Conservation (phyloP, 768 basidiomycete genomes). For the Boletus edulis region DNA sequence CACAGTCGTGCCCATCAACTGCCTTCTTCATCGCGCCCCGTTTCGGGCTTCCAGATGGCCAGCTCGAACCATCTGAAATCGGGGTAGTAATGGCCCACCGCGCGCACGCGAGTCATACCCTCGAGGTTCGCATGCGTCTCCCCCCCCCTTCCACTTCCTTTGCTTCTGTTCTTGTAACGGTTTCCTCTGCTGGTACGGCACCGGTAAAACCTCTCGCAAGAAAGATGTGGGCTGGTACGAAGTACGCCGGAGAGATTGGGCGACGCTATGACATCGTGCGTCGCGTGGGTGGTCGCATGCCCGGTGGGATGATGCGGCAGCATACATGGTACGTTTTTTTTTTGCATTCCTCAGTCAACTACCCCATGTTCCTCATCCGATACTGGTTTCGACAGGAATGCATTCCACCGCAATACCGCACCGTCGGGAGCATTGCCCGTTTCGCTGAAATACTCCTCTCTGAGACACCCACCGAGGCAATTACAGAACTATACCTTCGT, state of each 20-base stretch:
- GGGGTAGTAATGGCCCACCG: conserved; percentile 59
- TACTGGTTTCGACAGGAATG: conserved; percentile 52
- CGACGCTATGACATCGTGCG: conserved; percentile 15
- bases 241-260: conserved; percentile 54
- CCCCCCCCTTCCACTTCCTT: conserved; percentile 16
- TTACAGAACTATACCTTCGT: conserved; percentile 8
- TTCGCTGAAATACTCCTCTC: conserved; percentile 41
- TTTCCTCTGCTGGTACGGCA: conserved; percentile 38
- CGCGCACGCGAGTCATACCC: conserved; percentile 37
- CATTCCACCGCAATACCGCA: conserved; percentile 56
- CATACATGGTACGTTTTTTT: conserved; percentile 59
- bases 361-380: too few species aligned
- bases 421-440: conserved; percentile 45
- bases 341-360: background rate
- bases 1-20: conserved; percentile 59
- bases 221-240: conserved; percentile 58
- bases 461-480: background rate
- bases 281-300: conserved; percentile 32
- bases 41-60: conserved; percentile 13
- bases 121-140: conserved; percentile 66
- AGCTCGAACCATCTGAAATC: conserved; percentile 36
- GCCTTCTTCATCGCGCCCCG: conserved; percentile 44
- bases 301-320: conserved; percentile 62
- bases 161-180: conserved; percentile 24
- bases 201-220: conserved; percentile 25